Evolutionary conservation across 768 basidiomycete genomes (phyloP), one percentile per base, ranked within the genome.

Genomic region (Zangia roseola): DNA sequence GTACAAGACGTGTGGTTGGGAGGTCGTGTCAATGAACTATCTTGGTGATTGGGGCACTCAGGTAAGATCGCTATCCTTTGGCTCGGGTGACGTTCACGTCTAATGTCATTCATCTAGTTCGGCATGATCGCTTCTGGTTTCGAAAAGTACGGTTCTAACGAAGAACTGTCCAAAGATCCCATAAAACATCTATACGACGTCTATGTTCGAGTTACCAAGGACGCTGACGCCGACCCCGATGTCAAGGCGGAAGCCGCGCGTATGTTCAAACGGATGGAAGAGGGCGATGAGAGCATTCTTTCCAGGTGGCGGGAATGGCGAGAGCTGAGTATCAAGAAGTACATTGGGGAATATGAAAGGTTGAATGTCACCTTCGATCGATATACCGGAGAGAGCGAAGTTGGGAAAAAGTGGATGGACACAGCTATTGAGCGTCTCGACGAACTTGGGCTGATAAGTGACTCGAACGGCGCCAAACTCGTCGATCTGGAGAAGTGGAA

Each of bases 1-100:
- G 35, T 95, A 98, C 76, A 86, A 84, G 62, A 80, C 91, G 7
- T 91, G 87, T 60, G 94, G 95, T 14, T 98, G 92, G 94, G 81
- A 92, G 7, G 93, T 94, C n/a, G 69, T 81, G 31, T 79, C 88
- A 2, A 74, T 97, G 70, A 99, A 99, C 67, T 99, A 99, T 66
- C 80, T 97, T 14, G 95, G 95, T 2, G 95, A 97, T 63, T 98
- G 94, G 95, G 95, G 95, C 20, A 97, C 94, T 35, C 95, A 97
- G 79, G 94, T 92, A 64, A 16, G 0, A 19, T n/a, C 2, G 16
- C 13, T 24, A 12, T 17, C 23, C 12, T 24, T n/a, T 26, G 6
- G 6, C 12, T 28, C 23, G 12, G 2, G 14, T 21, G 12, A 31
- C 8, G 9, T n/a, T 36, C 19, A 25, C 21, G 7, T n/a, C 47